These are phyloP conservation scores for Poterioochromonas sp. DNA, from an alignment of 352 stramenopile species.

Conservation along the genomic window DNA sequence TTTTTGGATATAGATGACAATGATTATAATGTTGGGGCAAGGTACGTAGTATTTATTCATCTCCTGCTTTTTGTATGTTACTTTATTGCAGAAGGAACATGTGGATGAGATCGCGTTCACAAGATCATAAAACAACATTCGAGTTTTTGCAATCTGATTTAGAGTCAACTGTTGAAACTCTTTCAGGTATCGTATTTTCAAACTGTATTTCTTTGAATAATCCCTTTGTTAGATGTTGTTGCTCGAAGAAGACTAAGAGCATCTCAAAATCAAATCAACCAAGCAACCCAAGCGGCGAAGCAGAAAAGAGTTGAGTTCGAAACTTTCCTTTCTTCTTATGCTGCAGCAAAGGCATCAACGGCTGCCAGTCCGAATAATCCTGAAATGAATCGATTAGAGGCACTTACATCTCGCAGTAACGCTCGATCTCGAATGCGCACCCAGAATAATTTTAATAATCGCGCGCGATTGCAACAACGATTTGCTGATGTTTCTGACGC, in stretches of 20 bases:
- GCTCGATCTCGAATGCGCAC: background rate
- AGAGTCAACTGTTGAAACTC: slow-evolving; percentile 19
- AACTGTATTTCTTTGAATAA: background rate
- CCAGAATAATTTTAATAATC: background rate
- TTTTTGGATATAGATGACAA: slow-evolving; percentile 13
- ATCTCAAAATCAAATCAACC: background rate
- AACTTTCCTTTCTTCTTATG: background rate
- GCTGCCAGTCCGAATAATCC: background rate
- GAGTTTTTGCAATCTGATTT: slow-evolving; percentile 26
- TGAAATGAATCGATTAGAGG: background rate
- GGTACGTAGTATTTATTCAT: background rate
- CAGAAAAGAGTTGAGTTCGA: slow-evolving; percentile 18
- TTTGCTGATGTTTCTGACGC: background rate
- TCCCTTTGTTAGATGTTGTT: background rate
- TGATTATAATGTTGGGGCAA: background rate
- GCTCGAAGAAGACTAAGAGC: slow-evolving; percentile 14
- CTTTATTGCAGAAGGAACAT: background rate
- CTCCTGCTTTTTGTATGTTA: background rate
- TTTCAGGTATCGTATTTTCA: background rate
- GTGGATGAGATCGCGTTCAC: background rate
- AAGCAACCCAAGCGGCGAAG: background rate
- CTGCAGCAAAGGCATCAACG: background rate
- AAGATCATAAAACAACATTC: slow-evolving; percentile 21
- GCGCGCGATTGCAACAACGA: background rate
- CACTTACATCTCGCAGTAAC: background rate